These are phyloP conservation scores for Mortierella sp. DNA, from an alignment of 371 early-diverging fungal species.

Conservation along the genomic window DNA sequence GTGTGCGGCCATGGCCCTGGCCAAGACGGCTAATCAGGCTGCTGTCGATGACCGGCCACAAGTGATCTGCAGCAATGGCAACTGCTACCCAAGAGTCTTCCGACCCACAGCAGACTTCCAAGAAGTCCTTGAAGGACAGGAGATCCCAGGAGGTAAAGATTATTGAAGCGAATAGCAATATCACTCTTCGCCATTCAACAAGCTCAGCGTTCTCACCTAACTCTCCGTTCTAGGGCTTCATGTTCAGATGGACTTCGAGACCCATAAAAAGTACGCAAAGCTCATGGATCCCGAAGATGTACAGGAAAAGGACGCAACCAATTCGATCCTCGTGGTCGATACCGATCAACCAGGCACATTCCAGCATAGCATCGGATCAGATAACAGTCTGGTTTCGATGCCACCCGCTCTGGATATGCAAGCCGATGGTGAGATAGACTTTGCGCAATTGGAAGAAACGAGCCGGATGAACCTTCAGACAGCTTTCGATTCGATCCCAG, in stretches of 20 bases:
- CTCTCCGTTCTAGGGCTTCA: slow-evolving; percentile 57
- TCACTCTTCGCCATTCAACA: not conserved
- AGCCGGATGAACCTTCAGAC: slow-evolving; percentile 43
- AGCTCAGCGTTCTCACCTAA: not conserved
- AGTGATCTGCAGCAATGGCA: slow-evolving; percentile 40
- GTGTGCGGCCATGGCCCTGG: slow-evolving; percentile 42
- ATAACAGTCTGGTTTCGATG: not conserved
- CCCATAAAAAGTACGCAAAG: slow-evolving; percentile 62
- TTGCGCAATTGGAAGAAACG: slow-evolving; percentile 19
- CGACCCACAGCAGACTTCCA: slow-evolving; percentile 64
- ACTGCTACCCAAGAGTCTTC: slow-evolving; percentile 66
- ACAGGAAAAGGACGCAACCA: slow-evolving; percentile 11
- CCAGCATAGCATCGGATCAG: slow-evolving; percentile 22
- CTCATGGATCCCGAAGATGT: slow-evolving; percentile 51
- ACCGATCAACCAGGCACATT: slow-evolving; percentile 38
- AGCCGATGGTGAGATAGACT: slow-evolving; percentile 2
- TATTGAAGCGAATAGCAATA: no score
- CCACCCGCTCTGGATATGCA: slow-evolving; percentile 28
- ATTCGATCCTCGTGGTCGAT: slow-evolving; percentile 47
- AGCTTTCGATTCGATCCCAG: slow-evolving; percentile 43
- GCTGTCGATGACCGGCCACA: slow-evolving; percentile 20
- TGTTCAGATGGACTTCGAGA: slow-evolving; percentile 65
- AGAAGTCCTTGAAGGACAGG: slow-evolving; percentile 63
- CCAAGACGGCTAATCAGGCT: slow-evolving; percentile 30
- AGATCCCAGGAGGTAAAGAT: slow-evolving; percentile 59